Evolutionary conservation across 1,139 yeast species (phyloP).

Genomic region (Debaryomycetaceae sp.): DNA sequence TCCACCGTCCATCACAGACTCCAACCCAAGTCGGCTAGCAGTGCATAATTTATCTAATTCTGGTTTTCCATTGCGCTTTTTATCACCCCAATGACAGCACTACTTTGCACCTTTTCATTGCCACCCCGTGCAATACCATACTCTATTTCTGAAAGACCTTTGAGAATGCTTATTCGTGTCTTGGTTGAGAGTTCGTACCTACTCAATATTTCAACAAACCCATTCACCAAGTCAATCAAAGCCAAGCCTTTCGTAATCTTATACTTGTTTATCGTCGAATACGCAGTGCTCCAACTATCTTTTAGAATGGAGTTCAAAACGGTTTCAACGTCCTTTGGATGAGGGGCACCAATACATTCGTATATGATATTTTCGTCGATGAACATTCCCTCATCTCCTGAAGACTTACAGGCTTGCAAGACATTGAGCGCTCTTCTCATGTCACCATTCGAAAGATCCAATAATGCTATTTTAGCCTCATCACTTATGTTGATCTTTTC

Average conservation of each 20-base stretch:
- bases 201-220: slow-evolving; percentile 68
- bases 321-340: slow-evolving; percentile 77
- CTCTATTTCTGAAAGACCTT: slow-evolving; percentile 81
- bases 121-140: slow-evolving; percentile 92
- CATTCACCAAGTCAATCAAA: slow-evolving; percentile 75
- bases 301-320: slow-evolving; percentile 73
- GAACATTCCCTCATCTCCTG: slow-evolving; percentile 48
- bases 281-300: slow-evolving; percentile 86
- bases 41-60: slow-evolving; percentile 6
- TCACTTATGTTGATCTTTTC: slow-evolving; percentile 60
- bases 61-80: slow-evolving; percentile 53
- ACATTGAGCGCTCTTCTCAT: slow-evolving; percentile 96
- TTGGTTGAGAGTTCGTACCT: slow-evolving; percentile 58
- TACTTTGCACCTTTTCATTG: slow-evolving; percentile 81
- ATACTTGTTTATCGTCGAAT: slow-evolving; percentile 57
- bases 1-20: too few species aligned
- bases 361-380: slow-evolving; percentile 75
- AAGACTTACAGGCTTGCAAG: slow-evolving; percentile 88
- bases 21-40: too few species aligned
- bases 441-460: slow-evolving; percentile 80
- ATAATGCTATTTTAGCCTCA: slow-evolving; percentile 63
- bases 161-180: slow-evolving; percentile 61
- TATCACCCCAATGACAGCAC: slow-evolving; percentile 86
- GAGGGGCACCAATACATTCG: slow-evolving; percentile 95
- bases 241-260: slow-evolving; percentile 82